These are phyloP conservation scores for Parastagonospora avenae DNA, from an alignment of 2,329 filamentous ascomycete genomes.

Conservation along the genomic window DNA sequence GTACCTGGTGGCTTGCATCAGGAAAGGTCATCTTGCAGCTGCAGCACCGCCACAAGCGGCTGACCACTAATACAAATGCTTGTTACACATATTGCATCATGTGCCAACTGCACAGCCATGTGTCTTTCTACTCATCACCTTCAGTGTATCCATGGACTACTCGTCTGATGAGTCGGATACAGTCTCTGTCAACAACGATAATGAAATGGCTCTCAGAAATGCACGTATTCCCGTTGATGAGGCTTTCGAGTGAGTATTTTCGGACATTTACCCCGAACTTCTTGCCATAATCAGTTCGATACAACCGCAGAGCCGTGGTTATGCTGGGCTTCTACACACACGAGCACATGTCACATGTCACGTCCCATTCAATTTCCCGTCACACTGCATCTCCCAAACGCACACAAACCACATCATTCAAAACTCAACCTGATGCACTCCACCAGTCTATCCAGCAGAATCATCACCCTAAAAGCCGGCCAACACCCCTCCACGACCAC, in stretches of 20 bases:
- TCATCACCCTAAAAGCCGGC: neutral
- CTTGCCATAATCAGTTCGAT: no score
- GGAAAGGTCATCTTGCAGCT: neutral
- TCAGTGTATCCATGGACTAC: neutral
- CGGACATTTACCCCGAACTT: no score
- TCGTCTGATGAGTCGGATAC: neutral
- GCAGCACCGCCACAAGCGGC: conserved; percentile 1
- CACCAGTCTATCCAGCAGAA: neutral
- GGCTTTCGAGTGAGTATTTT: neutral
- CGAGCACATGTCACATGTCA: no score
- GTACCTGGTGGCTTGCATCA: neutral
- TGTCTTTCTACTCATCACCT: neutral
- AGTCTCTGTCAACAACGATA: neutral
- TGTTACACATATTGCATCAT: neutral
- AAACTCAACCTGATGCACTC: no score
- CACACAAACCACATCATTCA: no score
- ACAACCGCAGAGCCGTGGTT: no score
- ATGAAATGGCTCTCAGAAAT: neutral
- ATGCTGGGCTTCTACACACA: no score
- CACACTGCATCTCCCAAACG: no score
- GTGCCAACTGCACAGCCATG: neutral
- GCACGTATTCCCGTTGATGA: neutral
- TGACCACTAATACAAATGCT: neutral
- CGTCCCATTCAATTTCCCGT: no score
- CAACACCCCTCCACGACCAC: neutral